Percentiles rank a stretch among this genome's conserved stretches.
phyloP scores from a whole-genome alignment of 2,329 filamentous ascomycete genomes.

The Pseudogymnoascus sp. region DNA sequence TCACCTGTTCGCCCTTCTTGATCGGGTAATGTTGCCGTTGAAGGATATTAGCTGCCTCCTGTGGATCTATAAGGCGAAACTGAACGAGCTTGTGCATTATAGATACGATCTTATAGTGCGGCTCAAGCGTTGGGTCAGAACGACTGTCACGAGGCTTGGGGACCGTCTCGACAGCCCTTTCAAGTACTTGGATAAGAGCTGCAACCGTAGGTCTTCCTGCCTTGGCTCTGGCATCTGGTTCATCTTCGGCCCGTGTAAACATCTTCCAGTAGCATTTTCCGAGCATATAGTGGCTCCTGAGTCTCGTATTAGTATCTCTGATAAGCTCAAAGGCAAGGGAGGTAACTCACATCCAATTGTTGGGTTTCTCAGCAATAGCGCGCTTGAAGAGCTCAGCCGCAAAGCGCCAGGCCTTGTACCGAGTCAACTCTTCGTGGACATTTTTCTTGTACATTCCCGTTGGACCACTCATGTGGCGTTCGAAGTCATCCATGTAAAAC shows the following conservation, averaged over 20 bases:
- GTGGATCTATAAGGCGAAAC: constrained; percentile 15
- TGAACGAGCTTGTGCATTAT: constrained; percentile 59
- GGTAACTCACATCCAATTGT: constrained; percentile 52
- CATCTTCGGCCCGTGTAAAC: constrained; percentile 41
- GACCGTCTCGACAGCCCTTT: constrained; percentile 52
- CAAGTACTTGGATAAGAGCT: constrained; percentile 49
- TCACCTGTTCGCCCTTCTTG: constrained; percentile 25
- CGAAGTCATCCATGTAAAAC: constrained; percentile 54
- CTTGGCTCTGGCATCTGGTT: constrained; percentile 32
- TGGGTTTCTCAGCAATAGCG: constrained; percentile 50
- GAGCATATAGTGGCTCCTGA: constrained; percentile 58
- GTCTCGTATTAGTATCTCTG: constrained; percentile 20
- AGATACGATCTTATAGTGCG: constrained; percentile 65
- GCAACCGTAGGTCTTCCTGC: constrained; percentile 28
- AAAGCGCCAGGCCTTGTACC: constrained; percentile 58
- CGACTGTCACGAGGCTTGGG: constrained; percentile 54
- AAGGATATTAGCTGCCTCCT: constrained; percentile 29
- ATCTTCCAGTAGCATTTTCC: constrained; percentile 70
- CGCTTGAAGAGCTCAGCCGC: constrained; percentile 53
- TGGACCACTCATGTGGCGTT: constrained; percentile 51
- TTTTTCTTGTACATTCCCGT: constrained; percentile 49
- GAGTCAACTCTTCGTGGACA: constrained; percentile 50
- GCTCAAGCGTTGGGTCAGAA: constrained; percentile 60
- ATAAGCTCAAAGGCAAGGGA: not conserved
- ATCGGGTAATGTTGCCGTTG: constrained; percentile 28